These are phyloP conservation scores for Fusarium compactum DNA, from an alignment of 2,329 filamentous ascomycete genomes.

Conservation along the genomic window DNA sequence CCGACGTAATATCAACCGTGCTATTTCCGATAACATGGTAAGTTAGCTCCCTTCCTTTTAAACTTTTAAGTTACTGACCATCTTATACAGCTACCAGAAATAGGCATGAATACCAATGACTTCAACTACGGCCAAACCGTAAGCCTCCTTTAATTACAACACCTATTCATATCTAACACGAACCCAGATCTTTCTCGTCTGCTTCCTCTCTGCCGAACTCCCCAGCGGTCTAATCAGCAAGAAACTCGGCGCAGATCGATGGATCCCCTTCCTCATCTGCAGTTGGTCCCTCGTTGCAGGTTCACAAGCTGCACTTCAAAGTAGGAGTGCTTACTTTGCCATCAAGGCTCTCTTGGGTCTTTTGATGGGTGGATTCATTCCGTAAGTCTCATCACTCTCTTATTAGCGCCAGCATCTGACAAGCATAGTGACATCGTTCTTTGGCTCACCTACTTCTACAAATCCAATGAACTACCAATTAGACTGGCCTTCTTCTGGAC, in stretches of 20 bases:
- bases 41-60: background rate
- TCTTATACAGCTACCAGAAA: conserved; percentile 48
- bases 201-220: conserved; percentile 61
- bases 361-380: conserved; percentile 64
- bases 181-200: conserved; percentile 56
- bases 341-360: conserved; percentile 59
- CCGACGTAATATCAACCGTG: conserved; percentile 60
- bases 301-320: conserved; percentile 54
- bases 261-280: conserved; percentile 58
- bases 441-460: conserved; percentile 83
- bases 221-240: conserved; percentile 64
- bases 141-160: background rate
- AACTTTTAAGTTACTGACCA: no score
- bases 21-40: conserved; percentile 56
- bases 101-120: conserved; percentile 60
- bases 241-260: conserved; percentile 61
- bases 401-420: background rate
- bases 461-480: conserved; percentile 74
- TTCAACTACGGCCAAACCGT: conserved; percentile 59
- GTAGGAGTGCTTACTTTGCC: conserved; percentile 55
- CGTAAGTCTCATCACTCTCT: conserved; percentile 45
- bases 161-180: background rate
- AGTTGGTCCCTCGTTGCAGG: conserved; percentile 56
- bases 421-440: conserved; percentile 62
- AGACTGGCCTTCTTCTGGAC: conserved; percentile 79